phyloP scores from a whole-genome alignment of 129 eudicot species.

The Artemisia annua region DNA sequence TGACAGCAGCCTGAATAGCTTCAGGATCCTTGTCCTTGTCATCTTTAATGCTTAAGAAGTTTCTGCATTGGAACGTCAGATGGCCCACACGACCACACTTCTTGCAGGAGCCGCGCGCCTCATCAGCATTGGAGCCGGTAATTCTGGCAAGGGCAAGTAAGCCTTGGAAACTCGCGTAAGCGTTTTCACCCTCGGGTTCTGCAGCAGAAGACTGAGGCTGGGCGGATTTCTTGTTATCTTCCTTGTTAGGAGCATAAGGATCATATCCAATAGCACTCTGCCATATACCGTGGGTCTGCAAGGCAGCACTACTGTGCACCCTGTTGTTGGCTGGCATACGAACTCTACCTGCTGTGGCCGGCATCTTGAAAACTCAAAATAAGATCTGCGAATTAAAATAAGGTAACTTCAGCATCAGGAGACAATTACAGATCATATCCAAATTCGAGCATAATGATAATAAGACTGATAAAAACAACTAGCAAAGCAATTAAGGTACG shows the following conservation, averaged over 20 bases:
- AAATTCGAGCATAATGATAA: not conserved
- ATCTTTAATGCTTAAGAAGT: slow-evolving; percentile 77
- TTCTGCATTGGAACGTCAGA: slow-evolving; percentile 81
- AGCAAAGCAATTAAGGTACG: too few species aligned
- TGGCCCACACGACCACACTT: slow-evolving; percentile 96
- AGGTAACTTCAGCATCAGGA: not conserved
- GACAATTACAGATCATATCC: not conserved
- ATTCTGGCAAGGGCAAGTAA: slow-evolving; percentile 78
- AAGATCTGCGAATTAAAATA: slow-evolving; percentile 21
- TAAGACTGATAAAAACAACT: too few species aligned
- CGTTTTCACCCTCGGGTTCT: slow-evolving; percentile 78
- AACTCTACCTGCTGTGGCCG: slow-evolving; percentile 98
- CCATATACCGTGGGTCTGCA: slow-evolving; percentile 97
- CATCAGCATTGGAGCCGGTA: slow-evolving; percentile 72
- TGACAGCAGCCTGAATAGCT: slow-evolving; percentile 68
- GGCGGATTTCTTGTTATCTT: slow-evolving; percentile 57
- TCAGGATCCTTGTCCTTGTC: slow-evolving; percentile 66
- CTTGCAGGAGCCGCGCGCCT: slow-evolving; percentile 95
- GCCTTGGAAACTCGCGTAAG: slow-evolving; percentile 87
- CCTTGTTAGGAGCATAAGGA: slow-evolving; percentile 91
- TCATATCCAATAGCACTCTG: slow-evolving; percentile 92
- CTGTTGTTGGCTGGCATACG: slow-evolving; percentile 99
- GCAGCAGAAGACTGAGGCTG: slow-evolving; percentile 36
- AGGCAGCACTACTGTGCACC: slow-evolving; percentile 96
- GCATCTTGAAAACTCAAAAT: slow-evolving; percentile 59